These are phyloP conservation scores for Stellera chamaejasme DNA, from an alignment of 345 rosid species.

Conservation along the genomic window DNA sequence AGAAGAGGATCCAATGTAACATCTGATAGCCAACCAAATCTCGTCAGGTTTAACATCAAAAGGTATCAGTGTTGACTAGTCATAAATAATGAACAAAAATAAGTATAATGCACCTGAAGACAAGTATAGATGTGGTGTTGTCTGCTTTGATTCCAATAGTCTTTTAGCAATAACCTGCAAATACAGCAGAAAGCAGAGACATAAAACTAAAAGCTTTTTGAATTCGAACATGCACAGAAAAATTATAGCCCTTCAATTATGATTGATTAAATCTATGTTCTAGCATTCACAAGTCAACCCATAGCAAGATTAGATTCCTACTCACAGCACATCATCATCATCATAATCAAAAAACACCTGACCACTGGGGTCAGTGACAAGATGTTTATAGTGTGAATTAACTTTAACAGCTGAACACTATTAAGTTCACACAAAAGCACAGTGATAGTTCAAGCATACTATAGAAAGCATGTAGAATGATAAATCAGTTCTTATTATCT, in stretches of 20 bases:
- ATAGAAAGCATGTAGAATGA: too few species aligned
- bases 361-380: too few species aligned
- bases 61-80: constrained; percentile 4
- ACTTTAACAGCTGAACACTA: too few species aligned
- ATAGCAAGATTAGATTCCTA: neutral
- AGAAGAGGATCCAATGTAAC: constrained; percentile 94
- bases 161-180: constrained; percentile 85
- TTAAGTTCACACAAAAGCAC: too few species aligned
- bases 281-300: neutral
- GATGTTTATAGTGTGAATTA: too few species aligned
- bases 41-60: constrained; percentile 18
- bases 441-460: too few species aligned
- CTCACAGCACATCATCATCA: too few species aligned
- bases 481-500: too few species aligned
- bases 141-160: constrained; percentile 93
- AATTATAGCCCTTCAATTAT: neutral
- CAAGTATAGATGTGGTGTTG: constrained; percentile 80
- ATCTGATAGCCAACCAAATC: constrained; percentile 41
- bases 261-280: constrained; percentile 1
- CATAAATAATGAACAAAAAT: neutral
- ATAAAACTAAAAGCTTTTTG: neutral
- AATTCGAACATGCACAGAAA: neutral
- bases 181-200: constrained; percentile 2
- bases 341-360: too few species aligned
- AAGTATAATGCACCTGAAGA: constrained; percentile 48